Evolutionary conservation across 306 rosid species (phyloP), one percentile per base, ranked within the genome.

Genomic region (Sindora glabra): DNA sequence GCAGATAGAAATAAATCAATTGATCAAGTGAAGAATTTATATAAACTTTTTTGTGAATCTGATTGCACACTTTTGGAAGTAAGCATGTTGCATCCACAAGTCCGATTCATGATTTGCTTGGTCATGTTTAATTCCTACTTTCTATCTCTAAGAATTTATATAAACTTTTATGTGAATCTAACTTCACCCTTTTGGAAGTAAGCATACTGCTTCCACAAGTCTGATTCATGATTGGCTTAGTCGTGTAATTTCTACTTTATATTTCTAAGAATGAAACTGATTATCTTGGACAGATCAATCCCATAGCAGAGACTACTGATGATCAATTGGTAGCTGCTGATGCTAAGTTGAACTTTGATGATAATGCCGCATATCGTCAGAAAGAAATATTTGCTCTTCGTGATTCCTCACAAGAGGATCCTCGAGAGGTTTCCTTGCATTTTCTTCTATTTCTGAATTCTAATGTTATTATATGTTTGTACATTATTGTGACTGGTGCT

Each of bases 311-410:
- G 72, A 82, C 88, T 65, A 30, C 88, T 58, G 82, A 82, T 36
- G 76, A 79, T 16, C 78, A 76, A 70, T 57, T 83, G 64, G 89
- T 79, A 50, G 85, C 85, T 52, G 89, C 85, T 66, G 89, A 83
- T 79, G 89, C 89, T 21, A 79, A 83, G 83, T 54, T 83, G 48
- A 83, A 83, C 71, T 83, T 83, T 59, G 89, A 83, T 70, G 85
- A 83, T 32, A 83, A 79, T 67, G 89, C 89, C 8, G 85, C 80
- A 22, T 82, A 34, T 56, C 89, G 82, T 32, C 89, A 76, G 61
- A 79, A 83, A 70, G 83, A 66, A 57, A 69, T 82, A 46, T 79
- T 79, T 18, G 15, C 82, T 44, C 82, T 82, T n/a, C 89, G 85
- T 32, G 85, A 82, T 76, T 79, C 89, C 65, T 60, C 89, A 0